phyloP scores from a whole-genome alignment of 768 basidiomycete species.

The Dendrothele bispora region DNA sequence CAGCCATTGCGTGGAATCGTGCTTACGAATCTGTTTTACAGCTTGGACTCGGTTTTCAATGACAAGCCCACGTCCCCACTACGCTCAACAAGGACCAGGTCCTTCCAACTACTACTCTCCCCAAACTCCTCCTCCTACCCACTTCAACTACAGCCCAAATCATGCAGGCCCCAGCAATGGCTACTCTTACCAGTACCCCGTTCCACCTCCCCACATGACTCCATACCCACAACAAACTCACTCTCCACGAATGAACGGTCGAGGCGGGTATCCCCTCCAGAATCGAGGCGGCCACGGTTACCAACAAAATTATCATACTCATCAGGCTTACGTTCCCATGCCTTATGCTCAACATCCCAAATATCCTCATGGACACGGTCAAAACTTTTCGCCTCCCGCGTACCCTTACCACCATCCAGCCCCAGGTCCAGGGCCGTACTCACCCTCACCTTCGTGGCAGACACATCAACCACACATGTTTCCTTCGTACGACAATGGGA shows the following conservation, averaged over 20 bases:
- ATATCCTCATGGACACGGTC: background rate
- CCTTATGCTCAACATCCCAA: background rate
- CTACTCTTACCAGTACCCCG: conserved; percentile 10
- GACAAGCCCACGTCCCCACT: conserved; percentile 9
- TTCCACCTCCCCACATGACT: conserved; percentile 5
- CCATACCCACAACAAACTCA: background rate
- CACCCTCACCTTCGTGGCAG: background rate
- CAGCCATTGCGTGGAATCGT: too few relatives aligned
- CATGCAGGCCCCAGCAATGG: conserved; percentile 12
- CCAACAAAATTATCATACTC: conserved; percentile 6
- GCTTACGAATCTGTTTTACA: too few relatives aligned
- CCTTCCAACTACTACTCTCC: conserved; percentile 24
- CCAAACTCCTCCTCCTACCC: conserved; percentile 13
- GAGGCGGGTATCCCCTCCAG: background rate
- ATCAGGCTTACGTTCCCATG: conserved; percentile 1
- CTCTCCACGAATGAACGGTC: conserved; percentile 4
- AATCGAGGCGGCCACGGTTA: conserved; percentile 1
- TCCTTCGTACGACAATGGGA: too few relatives aligned
- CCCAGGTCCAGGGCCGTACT: background rate
- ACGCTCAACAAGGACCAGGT: conserved; percentile 27
- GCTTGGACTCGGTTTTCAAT: background rate
- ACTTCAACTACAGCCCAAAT: conserved; percentile 5
- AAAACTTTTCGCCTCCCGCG: background rate
- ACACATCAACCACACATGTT: background rate
- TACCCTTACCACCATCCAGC: conserved; percentile 1